Conservation (phyloP, 495 filamentous ascomycete genomes). For the Neurospora sp. region DNA sequence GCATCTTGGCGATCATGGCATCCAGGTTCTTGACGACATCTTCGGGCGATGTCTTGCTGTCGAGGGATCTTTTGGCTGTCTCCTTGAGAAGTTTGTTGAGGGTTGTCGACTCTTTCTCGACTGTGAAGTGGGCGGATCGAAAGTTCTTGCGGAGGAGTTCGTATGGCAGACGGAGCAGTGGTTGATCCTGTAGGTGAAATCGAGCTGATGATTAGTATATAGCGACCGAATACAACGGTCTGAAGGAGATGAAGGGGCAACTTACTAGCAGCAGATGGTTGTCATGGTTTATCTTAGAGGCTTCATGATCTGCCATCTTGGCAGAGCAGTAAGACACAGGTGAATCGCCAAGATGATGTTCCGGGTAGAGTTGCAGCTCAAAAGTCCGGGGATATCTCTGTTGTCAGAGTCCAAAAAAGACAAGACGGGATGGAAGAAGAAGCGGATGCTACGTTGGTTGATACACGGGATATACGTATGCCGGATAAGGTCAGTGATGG, state of each 20-base stretch:
- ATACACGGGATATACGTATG: background rate
- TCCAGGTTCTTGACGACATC: conserved; percentile 71
- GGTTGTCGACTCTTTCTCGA: conserved; percentile 67
- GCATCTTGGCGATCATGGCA: conserved; percentile 72
- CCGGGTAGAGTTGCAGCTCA: background rate
- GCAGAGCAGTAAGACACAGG: background rate
- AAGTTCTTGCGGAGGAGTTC: conserved; percentile 90
- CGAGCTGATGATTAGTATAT: background rate
- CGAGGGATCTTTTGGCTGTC: conserved; percentile 54
- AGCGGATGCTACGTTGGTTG: background rate
- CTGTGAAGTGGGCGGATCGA: conserved; percentile 69
- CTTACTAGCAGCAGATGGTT: conserved; percentile 39
- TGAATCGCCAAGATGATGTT: background rate
- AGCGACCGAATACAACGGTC: background rate
- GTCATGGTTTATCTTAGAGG: conserved; percentile 36
- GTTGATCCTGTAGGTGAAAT: conserved; percentile 64
- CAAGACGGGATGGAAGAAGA: background rate
- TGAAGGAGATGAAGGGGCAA: background rate
- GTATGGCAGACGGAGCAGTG: conserved; percentile 81
- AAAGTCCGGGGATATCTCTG: background rate
- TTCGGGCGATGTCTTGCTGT: conserved; percentile 47
- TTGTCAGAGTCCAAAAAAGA: background rate
- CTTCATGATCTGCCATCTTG: conserved; percentile 35
- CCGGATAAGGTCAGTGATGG: background rate
- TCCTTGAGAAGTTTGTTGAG: conserved; percentile 62